Evolutionary conservation across 495 filamentous ascomycete genomes (phyloP), one percentile per base, ranked within the genome.

Genomic region (Bathelium albidoporum): DNA sequence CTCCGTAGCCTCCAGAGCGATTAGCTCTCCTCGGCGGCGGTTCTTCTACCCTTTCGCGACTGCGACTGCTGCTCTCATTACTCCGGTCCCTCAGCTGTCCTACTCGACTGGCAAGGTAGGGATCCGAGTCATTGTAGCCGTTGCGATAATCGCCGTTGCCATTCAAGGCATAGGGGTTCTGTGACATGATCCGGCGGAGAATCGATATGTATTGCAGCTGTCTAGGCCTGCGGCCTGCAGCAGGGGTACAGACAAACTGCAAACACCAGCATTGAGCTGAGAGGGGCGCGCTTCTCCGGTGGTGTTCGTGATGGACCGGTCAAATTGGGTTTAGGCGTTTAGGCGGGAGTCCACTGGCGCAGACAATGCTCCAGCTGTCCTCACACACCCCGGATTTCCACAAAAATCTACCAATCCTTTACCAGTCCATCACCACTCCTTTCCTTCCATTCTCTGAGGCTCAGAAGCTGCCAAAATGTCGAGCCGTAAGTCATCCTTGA

Each of bases 1-100:
- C 74, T 43, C 75, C 77, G 36, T 77, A 78, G n/a, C 77, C 77
- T 34, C 76, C 74, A 55, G 70, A 66, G 22, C 76, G 66, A 28
- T 24, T 24, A 20, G 49, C 49, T 55, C 49, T 55, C 29, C 49
- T 55, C 7, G 49, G 10, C 2, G 20, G 4, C 29, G 26, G 49
- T 55, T 55, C 49, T 29, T 55, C 49, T 9, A 5, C 4, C 29
- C 49, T 55, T 29, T 55, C 49, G 29, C 49, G 49, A 24, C 49
- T 55, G 11, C 49, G 49, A 29, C 49, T 55, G 20, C 49, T 55
- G 24, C 24, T 29, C 12, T 55, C 49, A 20, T 55, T 29, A 29
- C 49, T 55, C 16, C 22, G 49, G 24, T 55, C 49, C 24, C 49
- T 55, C 49, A 55, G 29, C 29, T 55, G 49, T 55, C 49, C 49